These are phyloP conservation scores for Pseudogymnoascus sp. DNA, from an alignment of 2,329 filamentous ascomycete species.

Conservation along the genomic window DNA sequence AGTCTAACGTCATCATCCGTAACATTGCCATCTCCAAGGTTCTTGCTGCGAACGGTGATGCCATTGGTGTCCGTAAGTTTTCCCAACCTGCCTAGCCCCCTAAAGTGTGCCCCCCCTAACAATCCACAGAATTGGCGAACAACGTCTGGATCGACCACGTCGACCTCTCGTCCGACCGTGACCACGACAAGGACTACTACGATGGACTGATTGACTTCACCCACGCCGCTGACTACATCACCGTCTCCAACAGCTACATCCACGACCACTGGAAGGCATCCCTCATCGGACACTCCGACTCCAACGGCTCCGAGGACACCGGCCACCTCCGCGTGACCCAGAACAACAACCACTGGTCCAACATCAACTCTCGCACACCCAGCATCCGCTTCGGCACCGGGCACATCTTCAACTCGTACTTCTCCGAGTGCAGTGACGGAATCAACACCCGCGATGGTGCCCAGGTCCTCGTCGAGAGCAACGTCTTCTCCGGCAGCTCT, in stretches of 20 bases:
- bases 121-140: slow-evolving; percentile 35
- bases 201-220: slow-evolving; percentile 58
- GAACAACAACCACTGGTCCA: slow-evolving; percentile 56
- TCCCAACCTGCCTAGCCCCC: neutral
- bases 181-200: slow-evolving; percentile 60
- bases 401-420: slow-evolving; percentile 50
- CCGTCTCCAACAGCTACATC: slow-evolving; percentile 41
- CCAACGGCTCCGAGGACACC: slow-evolving; percentile 47
- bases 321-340: slow-evolving; percentile 57
- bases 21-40: slow-evolving; percentile 53
- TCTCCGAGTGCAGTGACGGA: slow-evolving; percentile 36
- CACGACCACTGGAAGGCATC: slow-evolving; percentile 56
- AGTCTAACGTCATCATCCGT: slow-evolving; percentile 51
- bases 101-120: neutral
- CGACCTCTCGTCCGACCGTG: slow-evolving; percentile 51
- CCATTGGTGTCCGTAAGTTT: slow-evolving; percentile 44
- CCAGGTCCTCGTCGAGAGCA: slow-evolving; percentile 51
- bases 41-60: slow-evolving; percentile 46
- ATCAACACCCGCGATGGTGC: slow-evolving; percentile 50
- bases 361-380: slow-evolving; percentile 55
- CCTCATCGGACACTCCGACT: slow-evolving; percentile 51
- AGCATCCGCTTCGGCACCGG: slow-evolving; percentile 58
- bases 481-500: slow-evolving; percentile 38
- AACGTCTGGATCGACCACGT: slow-evolving; percentile 62
- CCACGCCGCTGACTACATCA: slow-evolving; percentile 54